Base-by-base conservation (phyloP, 345 rosid species). In the Viola odorata region DNA sequence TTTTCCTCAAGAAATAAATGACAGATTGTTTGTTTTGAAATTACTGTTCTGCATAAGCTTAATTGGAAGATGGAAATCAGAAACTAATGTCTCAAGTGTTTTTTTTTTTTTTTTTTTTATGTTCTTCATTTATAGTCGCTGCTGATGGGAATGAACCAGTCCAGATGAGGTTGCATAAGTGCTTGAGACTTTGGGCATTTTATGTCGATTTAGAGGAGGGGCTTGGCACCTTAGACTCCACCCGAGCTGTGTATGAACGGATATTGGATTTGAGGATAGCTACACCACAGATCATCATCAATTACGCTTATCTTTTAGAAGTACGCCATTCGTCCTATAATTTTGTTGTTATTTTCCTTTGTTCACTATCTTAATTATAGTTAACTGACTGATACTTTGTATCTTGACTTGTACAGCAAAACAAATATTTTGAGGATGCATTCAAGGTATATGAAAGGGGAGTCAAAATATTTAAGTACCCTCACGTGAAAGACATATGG, bases 371-470 rank as follows among this genome's bases (percentile, higher is more conserved):
- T 50, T 53, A 41, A n/a, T 41, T 62, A 38, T 42, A 16, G 60
- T 9, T 47, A 12, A 60, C 49, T 39, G 55, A 68, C 45, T 17
- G 9, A 5, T 47, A 53, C 36, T 23, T 67, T n/a, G 45, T 57
- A 3, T 62, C 50, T 50, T 36, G 58, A 61, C 42, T 38, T 73
- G 45, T 77, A 53, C 76, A 86, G 96, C 96, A 88, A 65, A 82
- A 91, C 63, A 91, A 82, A 66, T 94, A 86, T 64, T 91, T 94
- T 48, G 97, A 94, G 81, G 97, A 94, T 82, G 99, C 99, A 67
- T 94, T 94, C 81, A 94, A 87, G 82, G 97, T 88, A 39, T 90
- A 94, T 67, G 97, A 94, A 80, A 82, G 95, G 71, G 97, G 99
- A 53, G 95, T 94, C 67, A 94, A 91, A 81, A 88, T 94, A 71